Base-by-base conservation (phyloP, 2,329 filamentous ascomycete species). In the Allantophomopsis cytisporea region DNA sequence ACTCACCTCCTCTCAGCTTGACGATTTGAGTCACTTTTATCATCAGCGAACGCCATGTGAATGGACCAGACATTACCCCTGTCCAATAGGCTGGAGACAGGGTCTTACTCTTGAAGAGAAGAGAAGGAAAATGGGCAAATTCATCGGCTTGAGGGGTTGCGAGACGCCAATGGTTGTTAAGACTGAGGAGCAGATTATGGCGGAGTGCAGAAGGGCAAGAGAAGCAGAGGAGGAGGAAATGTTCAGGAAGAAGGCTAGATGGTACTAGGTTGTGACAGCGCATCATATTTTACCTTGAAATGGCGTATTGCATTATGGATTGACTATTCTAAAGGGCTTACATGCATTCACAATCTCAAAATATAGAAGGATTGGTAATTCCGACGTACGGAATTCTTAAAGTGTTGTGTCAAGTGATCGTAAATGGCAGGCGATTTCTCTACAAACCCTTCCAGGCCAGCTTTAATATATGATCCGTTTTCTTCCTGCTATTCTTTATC, bases 401-500 rank as follows among this genome's bases (percentile, higher is more conserved):
- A 10, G 3, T 10, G 5, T 21, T 18, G 21, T 18, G 13, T 18
- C 6, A 34, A 16, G 14, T 34, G 14, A 14, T 34, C 12, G 3
- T 34, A 15, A 8, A 14, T 18, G 8, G 12, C 5, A 15, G 32
- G 6, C 14, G 7, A 12, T 21, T 28, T 12, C 3, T 40, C 60
- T 52, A 76, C 44, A 91, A 63, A 50, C 89, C 91, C 56, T 83
- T 87, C 76, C 80, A 84, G 38, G 69, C 64, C 30, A 87, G 68
- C 65, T 95, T 96, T 31, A 85, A 80, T 49, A 96, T 65, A 60
- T 96, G 89, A 56, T 96, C 91, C 17, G 79, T 76, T 67, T 94
- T 94, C 67, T 88, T 94, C 61, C 81, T 83, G 54, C 82, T 96
- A 44, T 73, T 71, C 64, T 91, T 95, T 44, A 96, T 71, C 60